Base-by-base conservation (phyloP, 345 rosid species). In the Orychophragmus violaceus region DNA sequence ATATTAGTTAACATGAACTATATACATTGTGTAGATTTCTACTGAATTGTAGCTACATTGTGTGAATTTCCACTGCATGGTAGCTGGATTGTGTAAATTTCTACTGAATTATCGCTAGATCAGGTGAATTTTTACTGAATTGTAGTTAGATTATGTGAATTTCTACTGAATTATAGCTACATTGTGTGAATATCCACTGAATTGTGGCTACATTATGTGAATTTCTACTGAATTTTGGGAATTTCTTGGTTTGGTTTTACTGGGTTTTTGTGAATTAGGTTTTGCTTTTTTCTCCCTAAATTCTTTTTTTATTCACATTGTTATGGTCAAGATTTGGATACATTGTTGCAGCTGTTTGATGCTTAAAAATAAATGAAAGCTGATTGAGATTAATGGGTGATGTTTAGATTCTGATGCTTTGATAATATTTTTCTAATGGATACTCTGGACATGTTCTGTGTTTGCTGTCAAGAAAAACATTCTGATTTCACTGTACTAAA, bases 401-500 rank as follows among this genome's bases (percentile, higher is more conserved):
- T 49, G 32, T 51, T 51, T 49, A 28, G 60, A 64, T 37, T 24
- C 25, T 64, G 45, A 39, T 69, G 41, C 5, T 59, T 55, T 42
- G 45, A n/a, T 42, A 22, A 21, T 42, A 29, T 35, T 52, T 70
- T 9, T n/a, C n/a, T 64, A 64, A 56, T 54, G 59, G 51, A 55
- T 54, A 33, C 36, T 35, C 39, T 65, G 13, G 52, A 66, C 70
- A 64, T 52, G 64, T 14, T 63, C 35, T 45, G 58, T 55, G n/a
- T 72, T 73, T 59, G 67, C 72, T 66, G 77, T 59, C 77, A 59
- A 65, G 66, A 30, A 59, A 73, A 66, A 73, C 72, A 73, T 73
- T 73, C 77, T 32, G 21, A 48, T 56, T 36, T 64, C 13, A 19
- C 39, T 55, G 39, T 9, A 39, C n/a, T 66, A 65, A 52, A 24